Evolutionary conservation across 2,329 filamentous ascomycete genomes (phyloP).

Genomic region (Arthroderma sp.): DNA sequence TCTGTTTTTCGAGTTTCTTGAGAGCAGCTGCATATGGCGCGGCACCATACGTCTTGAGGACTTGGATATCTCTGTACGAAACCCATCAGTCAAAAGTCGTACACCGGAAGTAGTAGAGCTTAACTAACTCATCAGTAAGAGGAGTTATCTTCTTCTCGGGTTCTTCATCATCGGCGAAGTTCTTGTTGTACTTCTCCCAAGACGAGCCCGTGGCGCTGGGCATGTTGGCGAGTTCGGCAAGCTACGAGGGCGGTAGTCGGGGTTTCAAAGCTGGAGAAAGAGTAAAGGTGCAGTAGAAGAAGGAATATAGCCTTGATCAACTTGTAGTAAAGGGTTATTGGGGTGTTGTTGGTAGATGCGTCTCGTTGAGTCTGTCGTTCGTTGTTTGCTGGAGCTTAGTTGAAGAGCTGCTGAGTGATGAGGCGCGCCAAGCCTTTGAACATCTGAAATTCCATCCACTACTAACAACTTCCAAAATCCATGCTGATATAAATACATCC

Average conservation of each 20-base stretch:
- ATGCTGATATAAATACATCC: conserved; percentile 3
- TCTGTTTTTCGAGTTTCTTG: conserved; percentile 97
- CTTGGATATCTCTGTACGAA: conserved; percentile 75
- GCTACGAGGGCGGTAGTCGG: no score
- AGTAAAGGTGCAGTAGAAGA: no score
- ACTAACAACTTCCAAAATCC: conserved; percentile 3
- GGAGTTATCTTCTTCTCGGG: conserved; percentile 99
- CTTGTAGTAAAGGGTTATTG: no score
- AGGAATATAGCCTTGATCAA: no score
- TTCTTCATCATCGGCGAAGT: conserved; percentile 87
- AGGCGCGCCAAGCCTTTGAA: conserved; percentile 9
- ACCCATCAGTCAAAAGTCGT: conserved; percentile 17
- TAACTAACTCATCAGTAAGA: conserved; percentile 78
- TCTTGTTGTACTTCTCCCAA: conserved; percentile 99
- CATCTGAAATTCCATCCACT: neutral
- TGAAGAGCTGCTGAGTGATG: neutral
- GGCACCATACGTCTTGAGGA: conserved; percentile 96
- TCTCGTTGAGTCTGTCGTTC: no score
- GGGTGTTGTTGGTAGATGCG: no score
- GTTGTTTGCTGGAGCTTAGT: no score
- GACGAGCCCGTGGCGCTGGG: conserved; percentile 83
- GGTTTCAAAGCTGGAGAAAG: no score
- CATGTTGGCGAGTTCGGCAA: conserved; percentile 41
- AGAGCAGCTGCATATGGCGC: conserved; percentile 86
- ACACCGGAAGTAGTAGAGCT: neutral